A percentile compares a stretch with the other conserved stretches of the same genome.
These are phyloP conservation scores for Boechera stricta DNA, from an alignment of 345 rosid species.

Conservation along the genomic window DNA sequence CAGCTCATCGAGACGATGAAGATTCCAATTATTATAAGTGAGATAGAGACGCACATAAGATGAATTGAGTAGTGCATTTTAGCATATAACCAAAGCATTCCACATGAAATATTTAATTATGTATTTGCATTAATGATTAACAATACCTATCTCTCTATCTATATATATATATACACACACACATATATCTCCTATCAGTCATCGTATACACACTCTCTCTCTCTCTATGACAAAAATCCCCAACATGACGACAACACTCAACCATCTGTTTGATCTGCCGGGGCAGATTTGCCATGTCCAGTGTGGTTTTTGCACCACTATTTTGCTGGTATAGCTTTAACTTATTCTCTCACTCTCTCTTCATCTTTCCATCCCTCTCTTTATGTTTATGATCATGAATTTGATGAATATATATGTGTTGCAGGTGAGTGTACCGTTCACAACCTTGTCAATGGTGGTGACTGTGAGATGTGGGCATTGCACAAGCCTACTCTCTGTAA, in stretches of 20 bases:
- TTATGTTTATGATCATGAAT: neutral
- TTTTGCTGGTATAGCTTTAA: constrained; percentile 64
- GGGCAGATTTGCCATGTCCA: constrained; percentile 97
- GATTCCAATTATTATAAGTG: constrained; percentile 37
- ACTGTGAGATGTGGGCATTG: constrained; percentile 98
- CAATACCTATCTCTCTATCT: constrained; percentile 20
- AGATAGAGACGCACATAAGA: constrained; percentile 34
- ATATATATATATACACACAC: constrained; percentile 39
- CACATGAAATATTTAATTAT: constrained; percentile 21
- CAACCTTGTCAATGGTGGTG: constrained; percentile 85
- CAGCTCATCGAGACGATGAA: constrained; percentile 40
- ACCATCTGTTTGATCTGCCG: constrained; percentile 72
- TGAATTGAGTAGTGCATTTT: constrained; percentile 26
- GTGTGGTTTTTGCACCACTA: constrained; percentile 92
- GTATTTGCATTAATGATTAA: constrained; percentile 10
- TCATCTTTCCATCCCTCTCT: neutral
- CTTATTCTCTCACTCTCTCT: neutral
- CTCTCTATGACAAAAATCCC: constrained; percentile 39
- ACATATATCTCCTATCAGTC: constrained; percentile 34
- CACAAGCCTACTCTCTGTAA: constrained; percentile 90
- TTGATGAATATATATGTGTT: constrained; percentile 25
- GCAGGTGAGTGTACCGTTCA: constrained; percentile 92
- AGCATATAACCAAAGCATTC: constrained; percentile 37
- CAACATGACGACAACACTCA: constrained; percentile 71
- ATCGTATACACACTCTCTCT: constrained; percentile 33